phyloP scores from a whole-genome alignment of 352 stramenopile species.

The Globisporangium paroecandrum region DNA sequence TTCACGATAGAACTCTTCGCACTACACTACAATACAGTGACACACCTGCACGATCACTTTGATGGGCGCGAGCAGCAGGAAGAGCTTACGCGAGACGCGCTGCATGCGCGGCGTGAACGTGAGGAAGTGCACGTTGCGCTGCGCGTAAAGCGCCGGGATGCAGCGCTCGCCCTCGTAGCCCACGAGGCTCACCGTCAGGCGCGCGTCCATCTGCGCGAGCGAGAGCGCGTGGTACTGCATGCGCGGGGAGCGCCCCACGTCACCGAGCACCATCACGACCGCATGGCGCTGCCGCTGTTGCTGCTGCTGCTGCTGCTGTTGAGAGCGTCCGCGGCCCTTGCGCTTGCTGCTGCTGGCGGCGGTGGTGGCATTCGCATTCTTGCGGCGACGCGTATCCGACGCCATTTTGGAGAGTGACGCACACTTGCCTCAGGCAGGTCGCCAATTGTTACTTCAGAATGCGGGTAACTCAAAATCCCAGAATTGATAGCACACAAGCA shows the following conservation, averaged over 20 bases:
- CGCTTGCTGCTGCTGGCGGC: not conserved
- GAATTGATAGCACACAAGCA: too few species aligned
- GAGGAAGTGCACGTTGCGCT: conserved; percentile 70
- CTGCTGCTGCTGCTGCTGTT: not conserved
- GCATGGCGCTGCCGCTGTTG: conserved; percentile 40
- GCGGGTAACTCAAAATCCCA: too few species aligned
- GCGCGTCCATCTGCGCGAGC: conserved; percentile 74
- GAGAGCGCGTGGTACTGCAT: conserved; percentile 99
- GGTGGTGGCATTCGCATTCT: not conserved
- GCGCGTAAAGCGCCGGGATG: conserved; percentile 60
- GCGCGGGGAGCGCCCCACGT: conserved; percentile 95
- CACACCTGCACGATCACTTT: conserved; percentile 81
- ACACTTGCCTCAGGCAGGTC: not conserved
- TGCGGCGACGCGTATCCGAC: conserved; percentile 7
- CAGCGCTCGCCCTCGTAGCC: conserved; percentile 92
- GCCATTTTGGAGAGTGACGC: conserved; percentile 8
- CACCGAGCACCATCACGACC: conserved; percentile 92
- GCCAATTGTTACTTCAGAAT: too few species aligned
- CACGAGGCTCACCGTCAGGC: conserved; percentile 85
- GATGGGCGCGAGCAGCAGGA: conserved; percentile 72
- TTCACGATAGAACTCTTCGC: not conserved
- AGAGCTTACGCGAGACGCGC: conserved; percentile 54
- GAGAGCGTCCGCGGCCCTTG: not conserved
- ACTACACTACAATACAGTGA: not conserved
- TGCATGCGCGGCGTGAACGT: conserved; percentile 71